phyloP scores from a whole-genome alignment of 768 basidiomycete genomes.

The Boletus tylopilopsis region DNA sequence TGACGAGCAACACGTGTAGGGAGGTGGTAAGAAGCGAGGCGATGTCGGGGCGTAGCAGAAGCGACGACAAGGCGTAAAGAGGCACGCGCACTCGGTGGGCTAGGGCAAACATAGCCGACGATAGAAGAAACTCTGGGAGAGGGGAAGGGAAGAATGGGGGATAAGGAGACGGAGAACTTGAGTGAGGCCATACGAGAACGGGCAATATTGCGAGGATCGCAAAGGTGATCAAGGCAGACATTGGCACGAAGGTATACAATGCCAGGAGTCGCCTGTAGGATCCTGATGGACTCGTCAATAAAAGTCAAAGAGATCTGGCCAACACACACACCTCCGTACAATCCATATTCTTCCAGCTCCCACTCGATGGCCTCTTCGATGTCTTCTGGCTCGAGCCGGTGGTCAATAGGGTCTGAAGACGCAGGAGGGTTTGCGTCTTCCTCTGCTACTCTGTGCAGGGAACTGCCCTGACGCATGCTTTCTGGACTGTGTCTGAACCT shows the following conservation, averaged over 20 bases:
- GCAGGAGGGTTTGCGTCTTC: slow-evolving; percentile 22
- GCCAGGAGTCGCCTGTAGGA: slow-evolving; percentile 55
- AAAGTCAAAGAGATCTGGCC: not conserved
- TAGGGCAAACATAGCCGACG: slow-evolving; percentile 50
- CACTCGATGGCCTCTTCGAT: slow-evolving; percentile 44
- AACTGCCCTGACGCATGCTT: slow-evolving; percentile 26
- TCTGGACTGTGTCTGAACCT: slow-evolving; percentile 34
- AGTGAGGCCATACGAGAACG: slow-evolving; percentile 42
- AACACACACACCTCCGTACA: slow-evolving; percentile 45
- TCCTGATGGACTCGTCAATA: slow-evolving; percentile 37
- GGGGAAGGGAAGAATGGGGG: slow-evolving; percentile 55
- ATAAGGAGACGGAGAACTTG: slow-evolving; percentile 37
- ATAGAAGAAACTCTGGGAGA: slow-evolving; percentile 59
- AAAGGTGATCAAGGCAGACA: slow-evolving; percentile 49
- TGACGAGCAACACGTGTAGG: slow-evolving; percentile 48
- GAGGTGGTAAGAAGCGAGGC: slow-evolving; percentile 38
- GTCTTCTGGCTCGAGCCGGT: slow-evolving; percentile 26
- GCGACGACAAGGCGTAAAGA: slow-evolving; percentile 34
- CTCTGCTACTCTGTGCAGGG: slow-evolving; percentile 38
- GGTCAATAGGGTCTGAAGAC: slow-evolving; percentile 9
- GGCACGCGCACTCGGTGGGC: slow-evolving; percentile 31
- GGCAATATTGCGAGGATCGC: slow-evolving; percentile 50
- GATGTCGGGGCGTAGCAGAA: slow-evolving; percentile 23
- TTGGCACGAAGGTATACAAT: slow-evolving; percentile 59
- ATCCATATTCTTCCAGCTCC: slow-evolving; percentile 45